A percentile compares a stretch with the other conserved stretches of the same genome.
Conservation (phyloP, 768 basidiomycete species). For the Amanita fuliginea region DNA sequence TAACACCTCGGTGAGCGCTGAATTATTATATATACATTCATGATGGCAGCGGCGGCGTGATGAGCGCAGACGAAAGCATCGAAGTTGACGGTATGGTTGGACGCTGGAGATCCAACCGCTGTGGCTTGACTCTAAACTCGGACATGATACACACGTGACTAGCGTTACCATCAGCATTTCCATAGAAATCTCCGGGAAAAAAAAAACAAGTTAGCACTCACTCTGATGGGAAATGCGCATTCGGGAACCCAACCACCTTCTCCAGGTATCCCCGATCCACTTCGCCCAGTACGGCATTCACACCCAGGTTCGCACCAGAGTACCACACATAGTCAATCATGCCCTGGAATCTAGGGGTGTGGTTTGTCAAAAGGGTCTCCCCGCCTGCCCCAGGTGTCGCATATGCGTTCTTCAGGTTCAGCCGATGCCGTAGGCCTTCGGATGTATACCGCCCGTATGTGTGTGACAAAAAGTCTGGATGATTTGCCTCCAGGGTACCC, state of each 20-base stretch:
- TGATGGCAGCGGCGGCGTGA: not conserved
- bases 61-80: not conserved
- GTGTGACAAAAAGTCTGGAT: slow-evolving; percentile 88
- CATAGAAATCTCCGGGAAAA: slow-evolving; percentile 3
- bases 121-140: slow-evolving; percentile 76
- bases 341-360: slow-evolving; percentile 78
- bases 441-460: slow-evolving; percentile 89
- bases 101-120: slow-evolving; percentile 29
- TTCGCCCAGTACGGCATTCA: slow-evolving; percentile 80
- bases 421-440: slow-evolving; percentile 71
- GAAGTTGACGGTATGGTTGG: slow-evolving; percentile 12
- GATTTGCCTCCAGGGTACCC: slow-evolving; percentile 59
- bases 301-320: slow-evolving; percentile 56
- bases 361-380: slow-evolving; percentile 66
- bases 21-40: slow-evolving; percentile 4
- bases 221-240: slow-evolving; percentile 95
- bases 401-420: slow-evolving; percentile 83
- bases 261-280: slow-evolving; percentile 79
- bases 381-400: slow-evolving; percentile 30
- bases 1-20: not conserved
- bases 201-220: slow-evolving; percentile 42
- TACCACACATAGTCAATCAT: slow-evolving; percentile 95
- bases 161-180: slow-evolving; percentile 5
- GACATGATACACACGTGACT: slow-evolving; percentile 66
- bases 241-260: slow-evolving; percentile 93